These are phyloP conservation scores for Myxozyma nipponensis DNA, from an alignment of 805 yeast genomes.

Conservation along the genomic window DNA sequence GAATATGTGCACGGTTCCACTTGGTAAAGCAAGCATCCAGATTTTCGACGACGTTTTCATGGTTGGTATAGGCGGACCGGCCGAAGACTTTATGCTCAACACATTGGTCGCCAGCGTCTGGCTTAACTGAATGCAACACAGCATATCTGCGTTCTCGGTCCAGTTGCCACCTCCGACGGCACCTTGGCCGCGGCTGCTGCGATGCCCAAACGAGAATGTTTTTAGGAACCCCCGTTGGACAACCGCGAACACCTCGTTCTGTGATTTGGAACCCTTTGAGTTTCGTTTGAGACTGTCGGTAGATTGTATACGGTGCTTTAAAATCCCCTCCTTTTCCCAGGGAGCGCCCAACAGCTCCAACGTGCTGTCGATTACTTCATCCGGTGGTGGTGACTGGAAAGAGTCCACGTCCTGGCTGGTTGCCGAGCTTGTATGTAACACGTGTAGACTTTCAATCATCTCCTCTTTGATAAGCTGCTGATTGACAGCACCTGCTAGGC, in stretches of 20 bases:
- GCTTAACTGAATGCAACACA: slow-evolving; percentile 54
- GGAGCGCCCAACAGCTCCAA: slow-evolving; percentile 71
- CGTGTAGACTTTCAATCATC: not conserved
- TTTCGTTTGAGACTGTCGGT: slow-evolving; percentile 30
- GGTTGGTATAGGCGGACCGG: not conserved
- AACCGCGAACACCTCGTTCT: slow-evolving; percentile 58
- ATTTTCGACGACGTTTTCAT: slow-evolving; percentile 38
- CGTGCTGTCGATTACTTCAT: slow-evolving; percentile 47
- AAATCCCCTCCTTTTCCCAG: slow-evolving; percentile 70
- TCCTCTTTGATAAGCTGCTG: slow-evolving; percentile 33
- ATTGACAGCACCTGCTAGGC: slow-evolving; percentile 35
- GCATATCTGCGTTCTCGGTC: slow-evolving; percentile 58
- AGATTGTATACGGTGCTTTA: slow-evolving; percentile 39
- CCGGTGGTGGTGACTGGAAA: not conserved
- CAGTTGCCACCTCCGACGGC: slow-evolving; percentile 62
- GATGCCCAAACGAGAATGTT: slow-evolving; percentile 48
- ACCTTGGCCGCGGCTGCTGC: slow-evolving; percentile 27
- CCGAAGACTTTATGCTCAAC: not conserved
- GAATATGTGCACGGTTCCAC: slow-evolving; percentile 47
- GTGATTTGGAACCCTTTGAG: slow-evolving; percentile 30
- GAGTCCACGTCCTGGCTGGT: no score
- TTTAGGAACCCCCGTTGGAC: slow-evolving; percentile 64
- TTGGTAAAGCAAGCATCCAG: slow-evolving; percentile 59
- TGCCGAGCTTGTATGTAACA: no score
- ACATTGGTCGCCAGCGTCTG: slow-evolving; percentile 41